Conservation (phyloP, 768 basidiomycete genomes). For the Xerocomellus chrysenteron region DNA sequence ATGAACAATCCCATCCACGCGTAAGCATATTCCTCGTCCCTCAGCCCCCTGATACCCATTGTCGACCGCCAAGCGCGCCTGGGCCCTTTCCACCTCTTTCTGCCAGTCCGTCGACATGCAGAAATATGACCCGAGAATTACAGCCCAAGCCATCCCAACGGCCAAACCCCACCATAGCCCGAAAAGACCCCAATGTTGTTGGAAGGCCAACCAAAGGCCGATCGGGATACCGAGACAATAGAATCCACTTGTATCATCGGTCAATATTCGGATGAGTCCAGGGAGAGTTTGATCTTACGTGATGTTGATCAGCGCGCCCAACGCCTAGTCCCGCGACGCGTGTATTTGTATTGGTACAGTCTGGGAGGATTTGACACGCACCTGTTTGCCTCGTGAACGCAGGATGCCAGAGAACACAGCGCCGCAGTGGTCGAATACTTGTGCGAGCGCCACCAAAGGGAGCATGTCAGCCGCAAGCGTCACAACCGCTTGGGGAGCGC, state of each 20-base stretch:
- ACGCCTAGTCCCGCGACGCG: constrained; percentile 42
- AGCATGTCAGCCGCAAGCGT: constrained; percentile 58
- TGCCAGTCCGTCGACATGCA: constrained; percentile 68
- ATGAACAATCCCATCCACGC: neutral
- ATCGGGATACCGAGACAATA: constrained; percentile 82
- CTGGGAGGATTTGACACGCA: constrained; percentile 13
- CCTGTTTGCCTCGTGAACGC: constrained; percentile 79
- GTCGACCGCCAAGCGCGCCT: constrained; percentile 50
- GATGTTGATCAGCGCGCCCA: constrained; percentile 79
- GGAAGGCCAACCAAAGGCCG: constrained; percentile 77
- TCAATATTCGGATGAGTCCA: neutral
- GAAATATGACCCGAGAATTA: constrained; percentile 32
- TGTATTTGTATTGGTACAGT: neutral
- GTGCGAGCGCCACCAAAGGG: constrained; percentile 75
- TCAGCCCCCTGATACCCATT: constrained; percentile 18
- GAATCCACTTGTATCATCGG: constrained; percentile 48
- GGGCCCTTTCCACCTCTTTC: constrained; percentile 62
- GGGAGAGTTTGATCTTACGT: constrained; percentile 39
- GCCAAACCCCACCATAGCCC: constrained; percentile 91
- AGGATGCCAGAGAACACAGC: constrained; percentile 79
- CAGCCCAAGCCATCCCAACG: constrained; percentile 32
- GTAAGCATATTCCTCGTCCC: neutral
- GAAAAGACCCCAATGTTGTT: constrained; percentile 52
- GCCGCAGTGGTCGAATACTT: constrained; percentile 76
- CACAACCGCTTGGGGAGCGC: constrained; percentile 19